A percentile compares a stretch with the other conserved stretches of the same genome.
phyloP scores from a whole-genome alignment of 306 rosid species.

The Parietaria judaica region DNA sequence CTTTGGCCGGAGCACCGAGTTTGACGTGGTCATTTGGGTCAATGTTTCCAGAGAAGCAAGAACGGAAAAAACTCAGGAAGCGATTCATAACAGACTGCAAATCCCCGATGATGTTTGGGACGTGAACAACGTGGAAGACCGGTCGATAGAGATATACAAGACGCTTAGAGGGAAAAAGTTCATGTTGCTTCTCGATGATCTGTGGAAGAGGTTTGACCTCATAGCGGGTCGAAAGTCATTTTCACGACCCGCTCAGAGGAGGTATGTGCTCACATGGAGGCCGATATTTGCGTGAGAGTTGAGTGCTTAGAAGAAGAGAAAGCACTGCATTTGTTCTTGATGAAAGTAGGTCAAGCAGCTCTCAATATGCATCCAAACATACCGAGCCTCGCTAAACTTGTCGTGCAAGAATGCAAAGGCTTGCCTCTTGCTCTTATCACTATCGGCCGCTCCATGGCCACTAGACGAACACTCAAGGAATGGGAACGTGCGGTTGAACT shows the following conservation, averaged over 20 bases:
- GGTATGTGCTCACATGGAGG: slow-evolving; percentile 6
- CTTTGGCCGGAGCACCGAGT: not conserved
- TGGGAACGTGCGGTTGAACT: slow-evolving; percentile 13
- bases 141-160: not conserved
- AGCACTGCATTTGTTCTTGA: slow-evolving; percentile 12
- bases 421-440: slow-evolving; percentile 14
- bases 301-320: slow-evolving; percentile 13
- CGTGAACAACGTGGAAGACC: not conserved
- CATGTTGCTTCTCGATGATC: not conserved
- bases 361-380: slow-evolving; percentile 10
- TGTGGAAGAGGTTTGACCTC: slow-evolving; percentile 8
- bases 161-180: not conserved
- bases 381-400: not conserved
- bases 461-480: slow-evolving; percentile 10
- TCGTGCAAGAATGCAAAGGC: slow-evolving; percentile 15
- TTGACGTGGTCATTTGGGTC: slow-evolving; percentile 9
- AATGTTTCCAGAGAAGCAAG: not conserved
- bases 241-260: slow-evolving; percentile 8
- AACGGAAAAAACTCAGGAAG: not conserved
- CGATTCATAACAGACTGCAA: not conserved
- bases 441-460: slow-evolving; percentile 16
- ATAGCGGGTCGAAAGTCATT: slow-evolving; percentile 7
- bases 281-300: slow-evolving; percentile 4
- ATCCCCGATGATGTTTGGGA: not conserved
- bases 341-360: slow-evolving; percentile 11